Conservation (phyloP, 1,284 basidiomycete genomes). For the Caloboletus inedulis region DNA sequence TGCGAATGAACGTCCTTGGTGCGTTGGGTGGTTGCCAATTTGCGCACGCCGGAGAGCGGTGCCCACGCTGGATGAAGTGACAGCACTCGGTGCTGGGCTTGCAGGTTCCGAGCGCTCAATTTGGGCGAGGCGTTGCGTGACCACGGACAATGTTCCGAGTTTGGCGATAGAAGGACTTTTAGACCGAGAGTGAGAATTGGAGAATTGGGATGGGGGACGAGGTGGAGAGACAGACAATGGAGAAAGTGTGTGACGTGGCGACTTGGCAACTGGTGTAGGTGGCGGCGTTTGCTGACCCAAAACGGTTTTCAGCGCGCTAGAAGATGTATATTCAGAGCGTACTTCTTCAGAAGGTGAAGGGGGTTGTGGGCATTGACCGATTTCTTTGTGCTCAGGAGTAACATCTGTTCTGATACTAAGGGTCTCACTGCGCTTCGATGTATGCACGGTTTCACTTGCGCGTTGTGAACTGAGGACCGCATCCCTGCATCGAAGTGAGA, state of each 20-base stretch:
- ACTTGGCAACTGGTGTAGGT: slow-evolving; percentile 25
- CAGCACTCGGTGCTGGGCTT: slow-evolving; percentile 22
- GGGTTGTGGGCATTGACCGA: slow-evolving; percentile 1
- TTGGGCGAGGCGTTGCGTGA: slow-evolving; percentile 50
- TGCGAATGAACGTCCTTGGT: slow-evolving; percentile 19
- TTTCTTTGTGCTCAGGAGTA: background rate
- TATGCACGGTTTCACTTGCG: background rate
- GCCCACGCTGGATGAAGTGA: slow-evolving; percentile 28
- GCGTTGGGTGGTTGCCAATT: slow-evolving; percentile 1
- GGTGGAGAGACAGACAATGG: slow-evolving; percentile 29
- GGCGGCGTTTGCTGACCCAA: slow-evolving; percentile 10
- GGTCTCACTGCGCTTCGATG: background rate
- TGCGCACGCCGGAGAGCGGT: slow-evolving; percentile 32
- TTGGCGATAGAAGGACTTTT: slow-evolving; percentile 52
- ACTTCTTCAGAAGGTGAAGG: slow-evolving; percentile 18
- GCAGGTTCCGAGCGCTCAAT: slow-evolving; percentile 35
- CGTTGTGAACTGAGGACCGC: slow-evolving; percentile 46
- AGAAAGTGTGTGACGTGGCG: slow-evolving; percentile 13
- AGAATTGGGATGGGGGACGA: slow-evolving; percentile 24
- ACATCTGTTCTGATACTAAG: slow-evolving; percentile 23
- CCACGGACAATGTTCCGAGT: slow-evolving; percentile 48
- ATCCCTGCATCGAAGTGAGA: slow-evolving; percentile 46
- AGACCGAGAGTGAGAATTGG: slow-evolving; percentile 30
- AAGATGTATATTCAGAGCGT: slow-evolving; percentile 31
- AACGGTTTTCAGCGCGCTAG: slow-evolving; percentile 18